Evolutionary conservation across 2,329 filamentous ascomycete genomes (phyloP).

Genomic region (Botrytis pseudocinerea): DNA sequence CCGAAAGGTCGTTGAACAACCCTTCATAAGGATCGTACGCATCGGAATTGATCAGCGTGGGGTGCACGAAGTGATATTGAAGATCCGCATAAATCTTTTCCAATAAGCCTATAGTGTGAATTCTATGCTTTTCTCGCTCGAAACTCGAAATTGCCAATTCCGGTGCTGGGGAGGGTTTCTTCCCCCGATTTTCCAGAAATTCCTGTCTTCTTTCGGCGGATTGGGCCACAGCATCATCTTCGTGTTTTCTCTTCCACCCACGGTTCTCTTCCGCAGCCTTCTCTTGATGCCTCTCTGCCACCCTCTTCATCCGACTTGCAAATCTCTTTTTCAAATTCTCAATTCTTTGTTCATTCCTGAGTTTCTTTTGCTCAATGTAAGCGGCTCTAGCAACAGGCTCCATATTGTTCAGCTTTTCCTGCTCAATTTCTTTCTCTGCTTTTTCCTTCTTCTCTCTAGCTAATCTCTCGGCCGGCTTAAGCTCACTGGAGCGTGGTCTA

Average conservation of each 20-base stretch:
- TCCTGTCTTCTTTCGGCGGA: background rate
- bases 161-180: background rate
- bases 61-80: slow-evolving; percentile 15
- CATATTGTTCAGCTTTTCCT: background rate
- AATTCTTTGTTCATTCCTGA: background rate
- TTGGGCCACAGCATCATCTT: background rate
- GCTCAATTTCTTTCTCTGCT: background rate
- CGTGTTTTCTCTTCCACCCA: slow-evolving; percentile 14
- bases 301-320: background rate
- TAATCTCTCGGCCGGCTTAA: background rate
- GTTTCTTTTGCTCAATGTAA: background rate
- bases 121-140: background rate
- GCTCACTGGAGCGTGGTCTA: background rate
- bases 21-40: slow-evolving; percentile 10
- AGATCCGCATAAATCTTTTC: slow-evolving; percentile 7
- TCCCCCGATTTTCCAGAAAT: background rate
- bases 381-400: background rate
- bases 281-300: background rate
- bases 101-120: background rate
- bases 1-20: background rate
- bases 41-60: slow-evolving; percentile 6
- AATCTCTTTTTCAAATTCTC: background rate
- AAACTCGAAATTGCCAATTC: no score
- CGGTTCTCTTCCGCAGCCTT: no score
- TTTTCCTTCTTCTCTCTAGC: background rate